Percentiles rank a stretch among this genome's conserved stretches.
phyloP scores from a whole-genome alignment of 2,329 filamentous ascomycete genomes.

The Ophiostoma fasciatum region DNA sequence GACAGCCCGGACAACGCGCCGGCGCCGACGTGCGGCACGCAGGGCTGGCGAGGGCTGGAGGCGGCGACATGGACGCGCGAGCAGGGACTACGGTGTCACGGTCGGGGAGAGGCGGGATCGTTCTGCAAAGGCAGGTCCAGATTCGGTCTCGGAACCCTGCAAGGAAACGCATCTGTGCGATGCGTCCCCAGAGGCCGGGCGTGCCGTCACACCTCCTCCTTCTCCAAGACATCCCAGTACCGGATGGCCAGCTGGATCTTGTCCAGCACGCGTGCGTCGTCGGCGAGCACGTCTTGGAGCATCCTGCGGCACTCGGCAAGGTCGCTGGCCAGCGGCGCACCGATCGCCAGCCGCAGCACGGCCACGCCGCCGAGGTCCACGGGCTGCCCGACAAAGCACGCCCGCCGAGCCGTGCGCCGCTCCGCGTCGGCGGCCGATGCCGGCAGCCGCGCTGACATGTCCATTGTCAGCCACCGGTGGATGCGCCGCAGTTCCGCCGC shows the following conservation, averaged over 20 bases:
- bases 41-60: too few relatives aligned
- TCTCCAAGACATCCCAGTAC: not conserved
- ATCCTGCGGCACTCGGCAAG: constrained; percentile 1
- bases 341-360: constrained; percentile 4
- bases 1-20: too few relatives aligned
- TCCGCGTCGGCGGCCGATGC: constrained; percentile 1
- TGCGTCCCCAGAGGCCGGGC: too few relatives aligned
- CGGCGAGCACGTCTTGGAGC: constrained; percentile 1
- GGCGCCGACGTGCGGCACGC: too few relatives aligned
- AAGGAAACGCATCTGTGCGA: too few relatives aligned
- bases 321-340: constrained; percentile 6
- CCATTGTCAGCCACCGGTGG: constrained; percentile 5
- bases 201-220: not conserved
- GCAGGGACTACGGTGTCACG: too few relatives aligned
- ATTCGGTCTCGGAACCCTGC: too few relatives aligned
- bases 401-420: not conserved
- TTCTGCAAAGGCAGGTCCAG: too few relatives aligned
- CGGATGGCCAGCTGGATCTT: constrained; percentile 2
- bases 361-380: constrained; percentile 5
- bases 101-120: too few relatives aligned
- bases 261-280: constrained; percentile 2
- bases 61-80: too few relatives aligned
- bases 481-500: not conserved
- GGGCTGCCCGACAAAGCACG: constrained; percentile 4
- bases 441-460: constrained; percentile 1